Percentiles rank a stretch among this genome's conserved stretches.
These are phyloP conservation scores for Komagataella ulmi DNA, from an alignment of 805 yeast genomes.

Conservation along the genomic window DNA sequence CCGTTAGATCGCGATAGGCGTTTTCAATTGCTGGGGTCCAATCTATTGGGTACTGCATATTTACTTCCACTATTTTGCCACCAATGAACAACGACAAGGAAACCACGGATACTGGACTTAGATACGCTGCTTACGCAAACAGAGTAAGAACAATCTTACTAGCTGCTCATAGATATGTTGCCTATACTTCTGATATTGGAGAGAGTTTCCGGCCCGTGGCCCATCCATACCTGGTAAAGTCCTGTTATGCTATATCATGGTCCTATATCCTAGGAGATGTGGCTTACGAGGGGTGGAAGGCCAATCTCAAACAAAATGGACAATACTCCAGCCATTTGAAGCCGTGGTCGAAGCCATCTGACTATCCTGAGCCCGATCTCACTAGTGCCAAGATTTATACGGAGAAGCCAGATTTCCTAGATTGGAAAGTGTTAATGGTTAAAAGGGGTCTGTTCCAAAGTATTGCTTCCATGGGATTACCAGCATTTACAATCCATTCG, in stretches of 20 bases:
- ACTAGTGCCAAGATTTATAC: conserved; percentile 21
- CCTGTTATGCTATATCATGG: conserved; percentile 71
- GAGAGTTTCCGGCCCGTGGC: conserved; percentile 80
- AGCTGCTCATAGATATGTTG: conserved; percentile 73
- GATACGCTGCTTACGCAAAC: conserved; percentile 79
- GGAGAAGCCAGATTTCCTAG: conserved; percentile 24
- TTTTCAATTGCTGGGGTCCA: neutral
- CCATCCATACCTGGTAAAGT: conserved; percentile 46
- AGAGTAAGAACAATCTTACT: conserved; percentile 54
- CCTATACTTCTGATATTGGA: conserved; percentile 79
- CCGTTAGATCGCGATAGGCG: neutral
- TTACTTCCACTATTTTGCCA: conserved; percentile 1
- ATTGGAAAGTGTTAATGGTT: conserved; percentile 52
- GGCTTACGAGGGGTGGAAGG: conserved; percentile 59
- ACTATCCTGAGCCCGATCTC: conserved; percentile 25
- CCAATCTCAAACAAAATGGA: conserved; percentile 53
- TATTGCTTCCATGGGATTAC: conserved; percentile 77
- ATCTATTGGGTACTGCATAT: neutral
- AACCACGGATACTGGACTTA: conserved; percentile 32
- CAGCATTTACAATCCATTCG: conserved; percentile 76
- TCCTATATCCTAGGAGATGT: conserved; percentile 65
- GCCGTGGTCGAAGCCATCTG: conserved; percentile 42
- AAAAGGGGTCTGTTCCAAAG: conserved; percentile 74
- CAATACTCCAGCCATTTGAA: conserved; percentile 40
- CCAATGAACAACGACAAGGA: conserved; percentile 11